Percentiles rank a stretch among this genome's conserved stretches.
Evolutionary conservation across 257 asterid genomes (phyloP).

Genomic region (Nicotiana obtusifolia): DNA sequence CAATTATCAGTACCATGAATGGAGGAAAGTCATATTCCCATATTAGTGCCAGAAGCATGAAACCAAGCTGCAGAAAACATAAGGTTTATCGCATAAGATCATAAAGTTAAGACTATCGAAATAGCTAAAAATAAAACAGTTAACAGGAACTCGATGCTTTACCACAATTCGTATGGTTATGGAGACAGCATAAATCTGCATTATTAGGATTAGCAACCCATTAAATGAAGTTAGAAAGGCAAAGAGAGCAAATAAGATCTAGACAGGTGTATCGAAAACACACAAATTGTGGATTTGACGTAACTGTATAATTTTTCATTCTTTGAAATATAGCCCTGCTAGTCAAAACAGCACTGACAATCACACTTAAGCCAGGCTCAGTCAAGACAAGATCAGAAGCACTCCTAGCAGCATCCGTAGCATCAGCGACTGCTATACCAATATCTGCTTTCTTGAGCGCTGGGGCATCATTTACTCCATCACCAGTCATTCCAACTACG

Average conservation of each 20-base stretch:
- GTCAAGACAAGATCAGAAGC: slow-evolving; percentile 31
- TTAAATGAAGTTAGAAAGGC: neutral
- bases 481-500: slow-evolving; percentile 30
- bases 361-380: slow-evolving; percentile 30
- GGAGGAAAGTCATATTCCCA: slow-evolving; percentile 30
- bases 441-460: slow-evolving; percentile 28
- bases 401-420: slow-evolving; percentile 29
- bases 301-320: slow-evolving; percentile 29
- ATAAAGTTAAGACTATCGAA: neutral
- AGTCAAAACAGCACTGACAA: slow-evolving; percentile 26
- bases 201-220: neutral
- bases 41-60: slow-evolving; percentile 26
- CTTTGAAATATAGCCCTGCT: slow-evolving; percentile 30
- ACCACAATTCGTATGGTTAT: slow-evolving; percentile 31
- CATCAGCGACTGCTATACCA: slow-evolving; percentile 28
- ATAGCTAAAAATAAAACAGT: neutral
- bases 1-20: slow-evolving; percentile 31
- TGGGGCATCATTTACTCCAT: slow-evolving; percentile 30
- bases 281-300: neutral
- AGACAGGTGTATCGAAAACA: no score
- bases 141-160: neutral
- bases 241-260: neutral
- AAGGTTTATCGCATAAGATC: neutral
- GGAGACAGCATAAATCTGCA: slow-evolving; percentile 29
- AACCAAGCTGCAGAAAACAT: slow-evolving; percentile 17